Evolutionary conservation across 1,284 basidiomycete genomes (phyloP).

Genomic region (Cerioporus squamosus): DNA sequence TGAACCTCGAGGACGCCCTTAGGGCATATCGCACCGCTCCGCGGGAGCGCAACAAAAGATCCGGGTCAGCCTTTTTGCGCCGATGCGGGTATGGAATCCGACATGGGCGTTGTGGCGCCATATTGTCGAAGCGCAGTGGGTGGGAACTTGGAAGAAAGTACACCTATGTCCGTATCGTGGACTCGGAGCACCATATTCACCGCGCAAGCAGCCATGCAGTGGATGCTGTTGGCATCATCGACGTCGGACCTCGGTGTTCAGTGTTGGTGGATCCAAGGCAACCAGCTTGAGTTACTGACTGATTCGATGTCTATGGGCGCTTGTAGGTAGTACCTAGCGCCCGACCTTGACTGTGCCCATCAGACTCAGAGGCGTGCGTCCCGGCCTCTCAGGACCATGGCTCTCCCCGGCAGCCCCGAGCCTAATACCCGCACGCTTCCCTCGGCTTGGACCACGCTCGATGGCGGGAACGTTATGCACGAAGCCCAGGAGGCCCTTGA

Average conservation of each 20-base stretch:
- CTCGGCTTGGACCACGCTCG: constrained; percentile 49
- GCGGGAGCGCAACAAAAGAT: constrained; percentile 1
- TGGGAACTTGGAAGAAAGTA: background rate
- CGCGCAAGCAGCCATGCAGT: background rate
- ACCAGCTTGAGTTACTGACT: background rate
- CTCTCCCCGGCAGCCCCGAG: constrained; percentile 42
- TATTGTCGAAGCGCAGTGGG: background rate
- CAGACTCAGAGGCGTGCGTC: too few relatives aligned
- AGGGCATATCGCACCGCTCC: background rate
- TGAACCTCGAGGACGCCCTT: constrained; percentile 1
- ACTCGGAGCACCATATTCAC: background rate
- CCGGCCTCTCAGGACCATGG: constrained; percentile 8
- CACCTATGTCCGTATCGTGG: background rate
- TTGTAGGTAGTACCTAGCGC: too few relatives aligned
- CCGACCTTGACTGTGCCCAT: too few relatives aligned
- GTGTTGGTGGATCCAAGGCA: background rate
- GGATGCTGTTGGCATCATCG: background rate
- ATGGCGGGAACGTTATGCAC: constrained; percentile 47
- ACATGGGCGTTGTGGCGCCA: background rate
- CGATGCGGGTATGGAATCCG: too few relatives aligned
- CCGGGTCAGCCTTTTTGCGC: constrained; percentile 1
- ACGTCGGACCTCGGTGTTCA: background rate
- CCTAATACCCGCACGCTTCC: constrained; percentile 42
- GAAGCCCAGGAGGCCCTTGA: constrained; percentile 77
- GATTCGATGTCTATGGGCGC: too few relatives aligned